Base-by-base conservation (phyloP, 768 basidiomycete species). In the Pisolithus microcarpus region DNA sequence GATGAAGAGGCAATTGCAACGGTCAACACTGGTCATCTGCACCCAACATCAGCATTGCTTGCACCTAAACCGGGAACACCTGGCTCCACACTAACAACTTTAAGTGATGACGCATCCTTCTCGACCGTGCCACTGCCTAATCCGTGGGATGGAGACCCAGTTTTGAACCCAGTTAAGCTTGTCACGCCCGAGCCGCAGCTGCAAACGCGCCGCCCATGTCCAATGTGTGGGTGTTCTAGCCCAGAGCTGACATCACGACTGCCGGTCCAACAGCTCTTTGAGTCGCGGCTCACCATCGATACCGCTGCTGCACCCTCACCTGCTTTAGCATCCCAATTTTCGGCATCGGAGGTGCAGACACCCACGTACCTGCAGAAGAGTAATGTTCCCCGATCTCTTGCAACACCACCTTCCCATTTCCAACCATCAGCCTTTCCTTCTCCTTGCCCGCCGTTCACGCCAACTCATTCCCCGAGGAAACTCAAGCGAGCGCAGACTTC, bases 81-180 rank as follows among this genome's bases (percentile, higher is more conserved):
- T 6, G n/a, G 43, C 16, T 44, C 43, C 24, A 44, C 26, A 53
- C 26, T 30, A 50, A 53, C 1, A 58, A 54, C 54, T 36, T 62
- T 45, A 51, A 56, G 39, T 56, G 53, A 46, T 62, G 60, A 23
- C 51, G 65, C 47, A 57, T 52, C 28, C 16, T 44, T 26, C 24
- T 26, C 26, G 43, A 44, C 43, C n/a, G 43, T 30, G 43, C 43
- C 21, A 4, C 23, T 44, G 5, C 43, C 43, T 44, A 44, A 44
- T 44, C 43, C 43, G 13, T 44, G 43, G 43, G 43, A 44, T 30
- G 19, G 19, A 19, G 23, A 21, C 9, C 4, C 40, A 1, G 18
- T 42, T 24, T 7, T n/a, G 21, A 8, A 11, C 19, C 19, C 19
- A 5, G 7, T 42, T 7, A 19, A 9, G 8, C 40, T 34, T 34